Base-by-base conservation (phyloP, 1,139 yeast genomes). In the Meyerozyma athensensis region DNA sequence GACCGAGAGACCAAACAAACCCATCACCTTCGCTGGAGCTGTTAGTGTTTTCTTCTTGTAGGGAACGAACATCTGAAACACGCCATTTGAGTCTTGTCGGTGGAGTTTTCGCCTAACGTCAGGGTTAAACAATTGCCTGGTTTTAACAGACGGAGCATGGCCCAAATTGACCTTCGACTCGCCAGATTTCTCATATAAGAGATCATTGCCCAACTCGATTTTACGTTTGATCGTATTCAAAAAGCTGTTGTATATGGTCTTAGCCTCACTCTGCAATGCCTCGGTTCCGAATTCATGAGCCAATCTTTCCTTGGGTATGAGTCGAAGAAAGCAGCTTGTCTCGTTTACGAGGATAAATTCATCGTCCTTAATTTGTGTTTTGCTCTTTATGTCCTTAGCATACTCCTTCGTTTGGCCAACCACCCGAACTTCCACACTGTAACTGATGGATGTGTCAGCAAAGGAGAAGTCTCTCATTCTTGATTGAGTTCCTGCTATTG, bases 281-380 rank as follows among this genome's bases (percentile, higher is more conserved):
- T 34, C 44, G 14, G 31, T 36, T 5, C 44, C 53, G 13, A 46
- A 18, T 7, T 43, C 49, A 18, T 26, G 18, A 7, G 38, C 26
- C 6, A 47, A n/a, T 9, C 40, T 31, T 20, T 52, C 56, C 8
- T 42, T 33, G 1, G 63, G 62, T 4, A 55, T 39, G 14, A 57
- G 43, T n/a, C 61, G 39, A 9, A 58, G 33, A 13, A 53, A 54
- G 13, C 47, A 42, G 32, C 58, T 53, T 7, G 52, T 48, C 18
- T 56, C 59, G 19, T 50, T 53, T 2, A 57, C 45, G 13, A 58
- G 44, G 14, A 58, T 43, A 33, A 49, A 56, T 41, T 58, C 58
- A 22, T 53, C 53, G 4, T 40, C 24, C 4, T 19, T 23, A 7
- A 14, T 17, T 3, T 33, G 19, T 5, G 31, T 24, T 7, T 30